These are phyloP conservation scores for Setaria viridis DNA, from an alignment of 202 grass and related monocot species.

Conservation along the genomic window DNA sequence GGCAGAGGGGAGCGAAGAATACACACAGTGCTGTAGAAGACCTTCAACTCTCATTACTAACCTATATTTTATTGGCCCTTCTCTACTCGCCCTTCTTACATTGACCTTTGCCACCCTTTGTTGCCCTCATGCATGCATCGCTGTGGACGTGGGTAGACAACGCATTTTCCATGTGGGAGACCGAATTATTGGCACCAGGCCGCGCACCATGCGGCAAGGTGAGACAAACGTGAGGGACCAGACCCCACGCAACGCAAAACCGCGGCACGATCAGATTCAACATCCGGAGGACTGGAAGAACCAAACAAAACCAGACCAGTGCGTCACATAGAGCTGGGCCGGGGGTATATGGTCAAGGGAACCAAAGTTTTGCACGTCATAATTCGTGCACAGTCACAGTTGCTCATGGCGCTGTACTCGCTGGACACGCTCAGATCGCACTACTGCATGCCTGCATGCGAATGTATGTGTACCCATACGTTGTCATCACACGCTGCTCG, in stretches of 20 bases:
- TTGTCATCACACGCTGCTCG: not conserved
- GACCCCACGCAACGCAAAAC: not conserved
- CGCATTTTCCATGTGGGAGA: constrained; percentile 27
- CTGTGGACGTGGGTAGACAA: not conserved
- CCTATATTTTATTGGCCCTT: too few species aligned
- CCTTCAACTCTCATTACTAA: too few species aligned
- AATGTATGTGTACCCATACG: not conserved
- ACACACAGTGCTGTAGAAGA: too few species aligned
- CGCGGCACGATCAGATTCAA: not conserved
- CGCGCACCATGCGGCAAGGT: constrained; percentile 4
- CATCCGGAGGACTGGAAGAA: not conserved
- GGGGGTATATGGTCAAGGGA: not conserved
- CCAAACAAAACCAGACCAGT: not conserved
- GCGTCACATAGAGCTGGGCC: not conserved
- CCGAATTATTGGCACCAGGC: constrained; percentile 32
- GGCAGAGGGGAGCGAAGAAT: too few species aligned
- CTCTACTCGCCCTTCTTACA: too few species aligned
- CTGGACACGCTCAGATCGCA: not conserved
- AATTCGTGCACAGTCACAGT: not conserved
- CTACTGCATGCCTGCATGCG: not conserved
- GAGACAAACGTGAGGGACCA: not conserved
- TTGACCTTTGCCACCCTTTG: too few species aligned
- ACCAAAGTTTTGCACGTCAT: constrained; percentile 19
- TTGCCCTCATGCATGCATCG: too few species aligned
- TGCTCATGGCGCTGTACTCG: not conserved